Conservation (phyloP, 1,284 basidiomycete genomes). For the Bjerkandera adusta region DNA sequence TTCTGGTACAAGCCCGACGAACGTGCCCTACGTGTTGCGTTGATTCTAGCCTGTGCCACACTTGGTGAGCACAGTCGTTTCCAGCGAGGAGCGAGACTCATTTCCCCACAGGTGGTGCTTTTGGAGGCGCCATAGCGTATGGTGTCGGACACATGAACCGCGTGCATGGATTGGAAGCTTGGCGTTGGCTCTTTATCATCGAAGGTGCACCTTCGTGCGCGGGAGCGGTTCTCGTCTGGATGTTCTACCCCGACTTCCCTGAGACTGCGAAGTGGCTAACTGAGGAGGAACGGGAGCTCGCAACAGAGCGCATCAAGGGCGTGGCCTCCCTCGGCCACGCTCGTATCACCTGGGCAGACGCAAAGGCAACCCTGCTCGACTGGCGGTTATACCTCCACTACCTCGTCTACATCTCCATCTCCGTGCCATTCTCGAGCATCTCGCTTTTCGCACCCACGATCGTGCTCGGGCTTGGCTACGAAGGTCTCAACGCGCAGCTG, state of each 20-base stretch:
- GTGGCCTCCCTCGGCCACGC: constrained; percentile 27
- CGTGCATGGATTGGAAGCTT: constrained; percentile 28
- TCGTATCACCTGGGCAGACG: constrained; percentile 27
- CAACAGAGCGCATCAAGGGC: constrained; percentile 26
- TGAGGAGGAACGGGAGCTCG: constrained; percentile 11
- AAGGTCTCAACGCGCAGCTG: constrained; percentile 44
- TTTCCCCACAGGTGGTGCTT: constrained; percentile 34
- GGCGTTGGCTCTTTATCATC: constrained; percentile 40
- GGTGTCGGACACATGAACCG: constrained; percentile 35
- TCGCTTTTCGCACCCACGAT: constrained; percentile 36
- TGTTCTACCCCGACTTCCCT: constrained; percentile 9
- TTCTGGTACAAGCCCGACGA: constrained; percentile 41
- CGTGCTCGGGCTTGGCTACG: constrained; percentile 41
- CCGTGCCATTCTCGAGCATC: constrained; percentile 32
- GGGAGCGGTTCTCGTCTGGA: constrained; percentile 9
- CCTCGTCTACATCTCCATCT: constrained; percentile 29
- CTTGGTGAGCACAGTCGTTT: constrained; percentile 24
- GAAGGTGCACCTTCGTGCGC: constrained; percentile 19
- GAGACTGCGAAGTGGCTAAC: constrained; percentile 16
- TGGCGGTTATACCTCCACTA: constrained; percentile 34
- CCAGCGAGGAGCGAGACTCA: too few relatives aligned
- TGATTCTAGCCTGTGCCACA: constrained; percentile 38
- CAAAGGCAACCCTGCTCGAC: constrained; percentile 26
- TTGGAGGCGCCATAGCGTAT: constrained; percentile 41
- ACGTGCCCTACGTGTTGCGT: constrained; percentile 36